These are phyloP conservation scores for Anisodus acutangulus DNA, from an alignment of 257 asterid genomes.

Conservation along the genomic window DNA sequence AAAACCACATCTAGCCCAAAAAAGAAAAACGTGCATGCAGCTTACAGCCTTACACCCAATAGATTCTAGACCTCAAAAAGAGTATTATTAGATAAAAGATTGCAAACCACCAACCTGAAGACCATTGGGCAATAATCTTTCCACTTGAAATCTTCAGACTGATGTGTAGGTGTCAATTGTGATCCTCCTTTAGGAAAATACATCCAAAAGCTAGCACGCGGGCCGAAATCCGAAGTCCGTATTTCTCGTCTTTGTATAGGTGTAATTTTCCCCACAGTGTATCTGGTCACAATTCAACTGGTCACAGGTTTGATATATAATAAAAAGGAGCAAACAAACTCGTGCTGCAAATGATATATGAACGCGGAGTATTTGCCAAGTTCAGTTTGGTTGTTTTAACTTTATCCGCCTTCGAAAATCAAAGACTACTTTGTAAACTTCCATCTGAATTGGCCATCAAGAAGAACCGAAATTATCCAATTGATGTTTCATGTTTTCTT, in stretches of 20 bases:
- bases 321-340: not conserved
- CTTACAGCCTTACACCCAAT: not conserved
- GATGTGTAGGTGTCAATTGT: slow-evolving; percentile 88
- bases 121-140: slow-evolving; percentile 99
- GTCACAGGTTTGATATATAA: not conserved
- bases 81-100: slow-evolving; percentile 11
- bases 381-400: not conserved
- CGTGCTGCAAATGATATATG: not conserved
- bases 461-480: slow-evolving; percentile 18
- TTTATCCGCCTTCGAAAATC: not conserved
- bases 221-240: slow-evolving; percentile 80
- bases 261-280: slow-evolving; percentile 95
- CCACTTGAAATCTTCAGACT: slow-evolving; percentile 98
- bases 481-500: not conserved
- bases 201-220: slow-evolving; percentile 96
- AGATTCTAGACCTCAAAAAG: not conserved
- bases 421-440: not conserved
- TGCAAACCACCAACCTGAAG: slow-evolving; percentile 66
- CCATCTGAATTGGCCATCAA: slow-evolving; percentile 17
- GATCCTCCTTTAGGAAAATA: slow-evolving; percentile 89
- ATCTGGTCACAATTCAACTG: slow-evolving; percentile 54
- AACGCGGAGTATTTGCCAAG: no score
- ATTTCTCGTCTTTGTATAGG: slow-evolving; percentile 97
- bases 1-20: not conserved
- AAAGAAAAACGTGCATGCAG: not conserved